Conservation (phyloP, 805 yeast genomes). For the Candida suzukii region DNA sequence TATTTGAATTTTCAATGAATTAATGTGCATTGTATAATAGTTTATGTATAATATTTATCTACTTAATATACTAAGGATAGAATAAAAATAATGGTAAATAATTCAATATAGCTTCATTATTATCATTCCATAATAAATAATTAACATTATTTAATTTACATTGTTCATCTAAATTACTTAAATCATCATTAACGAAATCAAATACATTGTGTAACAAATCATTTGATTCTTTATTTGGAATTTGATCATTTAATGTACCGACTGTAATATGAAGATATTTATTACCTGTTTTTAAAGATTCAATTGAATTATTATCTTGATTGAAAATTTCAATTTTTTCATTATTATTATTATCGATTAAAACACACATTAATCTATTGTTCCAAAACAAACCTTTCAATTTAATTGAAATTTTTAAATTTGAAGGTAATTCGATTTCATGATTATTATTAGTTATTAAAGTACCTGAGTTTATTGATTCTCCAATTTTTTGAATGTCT, state of each 20-base stretch:
- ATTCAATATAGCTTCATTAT: no score
- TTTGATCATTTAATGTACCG: constrained; percentile 43
- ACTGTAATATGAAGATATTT: constrained; percentile 64
- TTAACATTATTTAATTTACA: no score
- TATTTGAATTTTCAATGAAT: constrained; percentile 9
- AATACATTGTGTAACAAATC: constrained; percentile 18
- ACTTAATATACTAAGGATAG: no score
- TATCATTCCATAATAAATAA: no score
- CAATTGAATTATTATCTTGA: constrained; percentile 4
- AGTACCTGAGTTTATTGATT: neutral
- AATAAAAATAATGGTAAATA: no score
- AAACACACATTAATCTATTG: constrained; percentile 44
- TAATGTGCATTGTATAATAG: no score
- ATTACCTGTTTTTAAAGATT: constrained; percentile 28
- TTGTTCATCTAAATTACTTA: neutral
- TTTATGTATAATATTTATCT: no score
- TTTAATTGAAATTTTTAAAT: constrained; percentile 29
- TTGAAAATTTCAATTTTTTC: constrained; percentile 7
- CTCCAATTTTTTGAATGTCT: constrained; percentile 4
- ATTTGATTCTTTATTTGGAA: constrained; percentile 51
- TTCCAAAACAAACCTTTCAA: constrained; percentile 44
- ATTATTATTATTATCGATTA: constrained; percentile 38
- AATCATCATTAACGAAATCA: constrained; percentile 9
- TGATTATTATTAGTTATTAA: neutral
- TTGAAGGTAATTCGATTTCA: constrained; percentile 10